Percentiles rank a stretch among this genome's conserved stretches.
Conservation (phyloP, 805 yeast genomes). For the Candida chauliodis region DNA sequence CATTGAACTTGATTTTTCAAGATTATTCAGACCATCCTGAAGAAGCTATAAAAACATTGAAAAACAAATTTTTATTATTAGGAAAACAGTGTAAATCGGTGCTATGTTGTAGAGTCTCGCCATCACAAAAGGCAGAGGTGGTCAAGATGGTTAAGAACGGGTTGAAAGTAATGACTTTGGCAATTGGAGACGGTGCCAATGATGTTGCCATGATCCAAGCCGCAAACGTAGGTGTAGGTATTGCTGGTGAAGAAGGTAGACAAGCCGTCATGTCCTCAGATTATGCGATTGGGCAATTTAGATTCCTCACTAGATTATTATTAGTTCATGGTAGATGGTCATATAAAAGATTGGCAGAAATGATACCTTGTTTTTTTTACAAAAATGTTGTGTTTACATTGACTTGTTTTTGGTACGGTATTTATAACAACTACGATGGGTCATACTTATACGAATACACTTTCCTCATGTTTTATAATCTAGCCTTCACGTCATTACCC, state of each 20-base stretch:
- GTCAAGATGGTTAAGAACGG: conserved; percentile 62
- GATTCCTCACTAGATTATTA: conserved; percentile 60
- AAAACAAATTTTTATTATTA: conserved; percentile 58
- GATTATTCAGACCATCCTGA: conserved; percentile 13
- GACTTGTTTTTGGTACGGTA: conserved; percentile 75
- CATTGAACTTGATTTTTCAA: conserved; percentile 45
- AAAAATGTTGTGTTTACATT: conserved; percentile 72
- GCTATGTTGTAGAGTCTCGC: conserved; percentile 81
- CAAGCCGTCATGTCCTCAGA: conserved; percentile 87
- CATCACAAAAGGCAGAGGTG: conserved; percentile 77
- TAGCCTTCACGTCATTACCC: conserved; percentile 79
- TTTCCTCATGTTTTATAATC: conserved; percentile 70
- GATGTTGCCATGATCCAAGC: conserved; percentile 88
- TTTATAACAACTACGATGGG: conserved; percentile 67
- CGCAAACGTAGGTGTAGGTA: conserved; percentile 82
- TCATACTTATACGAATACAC: conserved; percentile 76
- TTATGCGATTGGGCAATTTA: conserved; percentile 77
- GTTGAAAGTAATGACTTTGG: conserved; percentile 70
- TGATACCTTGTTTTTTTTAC: conserved; percentile 77
- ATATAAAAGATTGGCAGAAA: conserved; percentile 66
- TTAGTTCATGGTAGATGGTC: conserved; percentile 86
- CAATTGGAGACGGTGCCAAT: conserved; percentile 84
- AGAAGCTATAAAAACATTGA: conserved; percentile 11
- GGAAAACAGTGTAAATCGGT: conserved; percentile 77
- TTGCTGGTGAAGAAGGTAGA: conserved; percentile 84